Evolutionary conservation across 2,329 filamentous ascomycete genomes (phyloP), one percentile per base, ranked within the genome.

Genomic region (Chrysosphaeria jannelii): DNA sequence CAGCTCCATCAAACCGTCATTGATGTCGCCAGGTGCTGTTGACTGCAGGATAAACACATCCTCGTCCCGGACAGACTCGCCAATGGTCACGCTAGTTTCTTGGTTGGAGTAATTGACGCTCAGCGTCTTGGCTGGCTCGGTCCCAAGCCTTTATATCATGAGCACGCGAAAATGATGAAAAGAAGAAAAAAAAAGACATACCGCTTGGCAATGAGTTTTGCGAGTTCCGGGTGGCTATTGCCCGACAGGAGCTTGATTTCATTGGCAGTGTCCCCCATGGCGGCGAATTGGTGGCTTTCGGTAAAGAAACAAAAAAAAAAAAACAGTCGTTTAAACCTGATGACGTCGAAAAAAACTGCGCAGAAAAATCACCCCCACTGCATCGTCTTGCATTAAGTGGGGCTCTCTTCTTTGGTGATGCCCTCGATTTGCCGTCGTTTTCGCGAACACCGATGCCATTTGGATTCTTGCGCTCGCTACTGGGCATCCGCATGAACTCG

Each of bases 41-140:
- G 81, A 90, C 48, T 93, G 81, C 29, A 93, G 56, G 37, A 93
- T 89, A 51, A 91, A 93, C 40, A 91, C 79, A 61, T 93, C 81
- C 56, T 93, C 81, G 43, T 93, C 81, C 46, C 81, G 62, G 26
- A 93, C 81, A 31, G 74, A 88, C 51, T 93, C 81, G 41, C 81
- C 79, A 36, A 91, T 88, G 11, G 78, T 90, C 27, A 93, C 78
- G 34, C 68, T 75, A 3, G 70, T 79, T 42, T 85, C 72, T 38
- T 76, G 70, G 44, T 81, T 81, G 22, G 72, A 79, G 48, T 79
- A 78, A 41, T 79, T 74, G 30, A 81, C 53, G 21, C 23, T 28
- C 21, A 24, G 20, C 4, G 32, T 34, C 25, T 30, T 34, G 22
- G 32, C 32, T 5, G 30, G 23, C 19, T 31, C 30, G 14, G 33